These are phyloP conservation scores for Plasmodium ovale DNA, from an alignment of 169 alveolate genomes.

Conservation along the genomic window DNA sequence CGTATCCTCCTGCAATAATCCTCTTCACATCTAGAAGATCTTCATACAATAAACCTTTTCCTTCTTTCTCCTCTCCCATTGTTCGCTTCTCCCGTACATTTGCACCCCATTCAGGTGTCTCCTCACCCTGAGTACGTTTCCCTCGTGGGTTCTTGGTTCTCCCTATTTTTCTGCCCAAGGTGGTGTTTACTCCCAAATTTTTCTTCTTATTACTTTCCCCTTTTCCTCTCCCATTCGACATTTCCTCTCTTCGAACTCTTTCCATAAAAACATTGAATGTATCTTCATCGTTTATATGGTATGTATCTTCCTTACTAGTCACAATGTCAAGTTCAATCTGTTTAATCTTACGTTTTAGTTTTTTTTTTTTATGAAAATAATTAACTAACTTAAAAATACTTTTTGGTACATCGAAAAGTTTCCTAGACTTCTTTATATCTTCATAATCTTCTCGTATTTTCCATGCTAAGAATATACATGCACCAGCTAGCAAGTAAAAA, in stretches of 20 bases:
- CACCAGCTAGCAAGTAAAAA: constrained; percentile 35
- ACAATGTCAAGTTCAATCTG: constrained; percentile 16
- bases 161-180: neutral
- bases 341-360: constrained; percentile 31
- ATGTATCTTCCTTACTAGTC: neutral
- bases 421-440: constrained; percentile 9
- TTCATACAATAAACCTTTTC: neutral
- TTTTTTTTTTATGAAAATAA: constrained; percentile 63
- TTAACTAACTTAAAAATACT: constrained; percentile 45
- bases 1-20: constrained; percentile 19
- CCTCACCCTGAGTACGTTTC: neutral
- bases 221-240: neutral
- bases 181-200: neutral
- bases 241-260: neutral
- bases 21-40: constrained; percentile 15
- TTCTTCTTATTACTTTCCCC: neutral
- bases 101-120: neutral
- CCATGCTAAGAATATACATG: constrained; percentile 69
- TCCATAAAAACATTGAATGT: constrained; percentile 12
- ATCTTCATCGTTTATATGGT: neutral
- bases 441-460: constrained; percentile 59
- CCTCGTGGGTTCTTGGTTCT: neutral
- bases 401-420: constrained; percentile 50
- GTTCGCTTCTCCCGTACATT: constrained; percentile 1
- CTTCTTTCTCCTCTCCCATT: neutral